phyloP scores from a whole-genome alignment of 2,329 filamentous ascomycete genomes.

The Fusarium armeniacum region DNA sequence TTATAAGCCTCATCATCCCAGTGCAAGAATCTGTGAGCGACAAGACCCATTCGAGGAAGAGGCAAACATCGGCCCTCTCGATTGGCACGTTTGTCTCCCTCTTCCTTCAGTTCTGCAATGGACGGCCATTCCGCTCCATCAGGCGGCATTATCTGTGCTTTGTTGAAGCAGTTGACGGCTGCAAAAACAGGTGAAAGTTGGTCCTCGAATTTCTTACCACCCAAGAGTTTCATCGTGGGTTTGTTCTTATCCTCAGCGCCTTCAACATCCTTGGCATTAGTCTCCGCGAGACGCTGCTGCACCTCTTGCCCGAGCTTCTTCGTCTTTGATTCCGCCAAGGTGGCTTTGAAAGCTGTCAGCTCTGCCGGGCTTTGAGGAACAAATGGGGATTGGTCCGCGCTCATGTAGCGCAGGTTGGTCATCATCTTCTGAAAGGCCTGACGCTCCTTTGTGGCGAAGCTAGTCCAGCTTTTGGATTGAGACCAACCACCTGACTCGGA shows the following conservation, averaged over 20 bases:
- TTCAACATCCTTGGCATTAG: slow-evolving; percentile 31
- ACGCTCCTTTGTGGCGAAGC: slow-evolving; percentile 53
- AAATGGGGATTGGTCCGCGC: slow-evolving; percentile 56
- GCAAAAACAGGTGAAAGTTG: slow-evolving; percentile 54
- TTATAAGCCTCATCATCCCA: slow-evolving; percentile 31
- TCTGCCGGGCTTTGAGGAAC: slow-evolving; percentile 55
- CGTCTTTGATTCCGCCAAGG: slow-evolving; percentile 49
- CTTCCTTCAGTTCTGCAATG: slow-evolving; percentile 55
- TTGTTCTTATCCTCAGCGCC: slow-evolving; percentile 13
- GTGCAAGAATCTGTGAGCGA: slow-evolving; percentile 23
- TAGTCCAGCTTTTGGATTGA: slow-evolving; percentile 59
- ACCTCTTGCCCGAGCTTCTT: slow-evolving; percentile 48
- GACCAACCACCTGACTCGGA: slow-evolving; percentile 53
- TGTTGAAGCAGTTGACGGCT: slow-evolving; percentile 53
- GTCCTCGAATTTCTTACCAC: slow-evolving; percentile 50
- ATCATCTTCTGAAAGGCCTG: slow-evolving; percentile 55
- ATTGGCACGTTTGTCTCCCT: slow-evolving; percentile 51
- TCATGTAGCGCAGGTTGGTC: slow-evolving; percentile 55
- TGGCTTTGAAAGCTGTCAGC: slow-evolving; percentile 53
- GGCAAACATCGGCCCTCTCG: slow-evolving; percentile 52
- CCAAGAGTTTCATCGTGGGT: slow-evolving; percentile 43
- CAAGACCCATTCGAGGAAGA: slow-evolving; percentile 50
- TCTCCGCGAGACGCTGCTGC: slow-evolving; percentile 41
- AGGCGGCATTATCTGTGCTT: slow-evolving; percentile 30
- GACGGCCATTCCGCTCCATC: slow-evolving; percentile 53